A percentile compares a stretch with the other conserved stretches of the same genome.
These are phyloP conservation scores for Melanogaster broomeanus DNA, from an alignment of 768 basidiomycete species.

Conservation along the genomic window DNA sequence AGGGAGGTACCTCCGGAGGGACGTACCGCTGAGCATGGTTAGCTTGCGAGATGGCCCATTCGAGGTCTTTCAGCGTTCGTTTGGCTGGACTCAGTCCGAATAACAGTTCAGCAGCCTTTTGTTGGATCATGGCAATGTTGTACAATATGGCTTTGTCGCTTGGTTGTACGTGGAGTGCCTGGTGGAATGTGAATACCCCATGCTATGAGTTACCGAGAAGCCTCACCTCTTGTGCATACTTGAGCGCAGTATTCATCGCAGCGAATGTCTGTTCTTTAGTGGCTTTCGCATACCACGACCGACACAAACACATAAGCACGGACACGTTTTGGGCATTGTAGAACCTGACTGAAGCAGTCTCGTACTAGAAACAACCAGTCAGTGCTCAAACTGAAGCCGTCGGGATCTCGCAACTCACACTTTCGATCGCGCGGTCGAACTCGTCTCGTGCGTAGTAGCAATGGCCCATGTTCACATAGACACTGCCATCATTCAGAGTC, in stretches of 20 bases:
- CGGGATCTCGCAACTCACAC: constrained; percentile 51
- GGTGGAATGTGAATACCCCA: constrained; percentile 4
- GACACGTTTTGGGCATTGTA: constrained; percentile 74
- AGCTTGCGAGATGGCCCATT: constrained; percentile 77
- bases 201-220: background rate
- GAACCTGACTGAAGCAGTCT: constrained; percentile 82
- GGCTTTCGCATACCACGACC: constrained; percentile 94
- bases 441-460: constrained; percentile 93
- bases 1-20: background rate
- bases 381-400: background rate
- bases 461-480: constrained; percentile 96
- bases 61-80: constrained; percentile 79
- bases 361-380: constrained; percentile 60
- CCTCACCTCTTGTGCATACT: constrained; percentile 77
- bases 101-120: constrained; percentile 91
- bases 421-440: constrained; percentile 94
- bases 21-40: constrained; percentile 83
- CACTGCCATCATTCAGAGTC: constrained; percentile 77
- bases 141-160: constrained; percentile 89
- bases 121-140: constrained; percentile 98
- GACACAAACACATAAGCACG: constrained; percentile 80
- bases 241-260: constrained; percentile 82
- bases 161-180: constrained; percentile 87
- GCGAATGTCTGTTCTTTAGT: constrained; percentile 83
- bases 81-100: constrained; percentile 72